Evolutionary conservation across 2,329 filamentous ascomycete genomes (phyloP).

Genomic region (Alternaria sp.): DNA sequence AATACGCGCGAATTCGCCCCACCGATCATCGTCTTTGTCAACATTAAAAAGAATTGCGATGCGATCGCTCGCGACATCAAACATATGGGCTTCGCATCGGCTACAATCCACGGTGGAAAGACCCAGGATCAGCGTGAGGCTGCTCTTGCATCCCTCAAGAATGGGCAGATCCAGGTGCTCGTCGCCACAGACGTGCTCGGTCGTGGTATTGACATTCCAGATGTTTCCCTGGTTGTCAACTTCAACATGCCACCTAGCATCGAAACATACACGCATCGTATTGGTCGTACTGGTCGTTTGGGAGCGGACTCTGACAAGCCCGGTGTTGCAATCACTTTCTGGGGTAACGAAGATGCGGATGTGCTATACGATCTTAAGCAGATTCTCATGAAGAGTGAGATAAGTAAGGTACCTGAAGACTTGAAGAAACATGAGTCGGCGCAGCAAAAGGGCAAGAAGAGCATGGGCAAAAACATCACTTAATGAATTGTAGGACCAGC

Average conservation of each 20-base stretch:
- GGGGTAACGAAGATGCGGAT: slow-evolving; percentile 88
- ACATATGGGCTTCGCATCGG: slow-evolving; percentile 85
- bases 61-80: slow-evolving; percentile 94
- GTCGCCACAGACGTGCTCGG: slow-evolving; percentile 96
- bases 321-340: slow-evolving; percentile 94
- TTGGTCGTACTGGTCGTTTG: slow-evolving; percentile 89
- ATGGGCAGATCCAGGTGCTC: slow-evolving; percentile 81
- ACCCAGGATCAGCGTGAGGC: slow-evolving; percentile 98
- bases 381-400: slow-evolving; percentile 89
- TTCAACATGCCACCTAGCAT: slow-evolving; percentile 98
- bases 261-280: slow-evolving; percentile 94
- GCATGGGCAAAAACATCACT: slow-evolving; percentile 21
- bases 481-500: not conserved
- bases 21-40: slow-evolving; percentile 99
- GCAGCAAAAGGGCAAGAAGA: slow-evolving; percentile 73
- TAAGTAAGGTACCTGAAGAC: slow-evolving; percentile 91
- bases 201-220: slow-evolving; percentile 95
- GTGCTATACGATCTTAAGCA: slow-evolving; percentile 94
- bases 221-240: slow-evolving; percentile 93
- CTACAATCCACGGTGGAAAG: slow-evolving; percentile 93
- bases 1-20: slow-evolving; percentile 78
- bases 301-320: slow-evolving; percentile 89
- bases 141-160: slow-evolving; percentile 82
- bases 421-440: slow-evolving; percentile 86
- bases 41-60: slow-evolving; percentile 99